Evolutionary conservation across 805 yeast species (phyloP).

Genomic region (Yamadazyma ubonensis): DNA sequence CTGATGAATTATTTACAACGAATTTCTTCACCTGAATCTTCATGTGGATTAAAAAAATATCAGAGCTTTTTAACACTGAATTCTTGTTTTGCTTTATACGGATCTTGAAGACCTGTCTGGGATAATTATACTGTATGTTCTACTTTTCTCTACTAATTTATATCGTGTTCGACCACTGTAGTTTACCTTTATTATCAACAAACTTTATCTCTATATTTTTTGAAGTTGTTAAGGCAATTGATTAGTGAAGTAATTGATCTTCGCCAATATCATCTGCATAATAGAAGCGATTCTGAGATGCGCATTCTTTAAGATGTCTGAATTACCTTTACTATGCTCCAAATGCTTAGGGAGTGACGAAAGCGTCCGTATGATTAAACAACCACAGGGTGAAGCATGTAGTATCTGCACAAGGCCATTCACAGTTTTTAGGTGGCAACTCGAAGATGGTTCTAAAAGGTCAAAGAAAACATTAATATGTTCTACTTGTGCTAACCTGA

Average conservation of each 20-base stretch:
- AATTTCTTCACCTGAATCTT: slow-evolving; percentile 72
- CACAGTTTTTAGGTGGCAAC: slow-evolving; percentile 75
- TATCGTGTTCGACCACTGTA: too few species aligned
- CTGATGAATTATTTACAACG: slow-evolving; percentile 42
- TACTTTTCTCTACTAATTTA: too few species aligned
- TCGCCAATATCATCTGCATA: too few species aligned
- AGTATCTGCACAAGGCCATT: slow-evolving; percentile 83
- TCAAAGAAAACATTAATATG: slow-evolving; percentile 71
- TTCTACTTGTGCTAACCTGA: slow-evolving; percentile 70
- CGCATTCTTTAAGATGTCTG: slow-evolving; percentile 9
- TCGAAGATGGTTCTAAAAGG: slow-evolving; percentile 38
- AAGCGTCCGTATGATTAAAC: slow-evolving; percentile 69
- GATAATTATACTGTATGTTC: too few species aligned
- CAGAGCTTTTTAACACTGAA: slow-evolving; percentile 77
- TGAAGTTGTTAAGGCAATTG: too few species aligned
- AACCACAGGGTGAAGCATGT: slow-evolving; percentile 75
- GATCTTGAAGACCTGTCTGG: slow-evolving; percentile 6
- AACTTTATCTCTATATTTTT: too few species aligned
- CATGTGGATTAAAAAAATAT: slow-evolving; percentile 52
- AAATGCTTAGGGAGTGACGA: slow-evolving; percentile 67
- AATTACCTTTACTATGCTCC: slow-evolving; percentile 45
- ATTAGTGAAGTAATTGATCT: too few species aligned
- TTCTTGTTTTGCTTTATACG: slow-evolving; percentile 12
- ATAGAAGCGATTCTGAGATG: too few species aligned
- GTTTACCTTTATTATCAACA: too few species aligned